These are phyloP conservation scores for Thelephora ganbajun DNA, from an alignment of 768 basidiomycete species.

Conservation along the genomic window DNA sequence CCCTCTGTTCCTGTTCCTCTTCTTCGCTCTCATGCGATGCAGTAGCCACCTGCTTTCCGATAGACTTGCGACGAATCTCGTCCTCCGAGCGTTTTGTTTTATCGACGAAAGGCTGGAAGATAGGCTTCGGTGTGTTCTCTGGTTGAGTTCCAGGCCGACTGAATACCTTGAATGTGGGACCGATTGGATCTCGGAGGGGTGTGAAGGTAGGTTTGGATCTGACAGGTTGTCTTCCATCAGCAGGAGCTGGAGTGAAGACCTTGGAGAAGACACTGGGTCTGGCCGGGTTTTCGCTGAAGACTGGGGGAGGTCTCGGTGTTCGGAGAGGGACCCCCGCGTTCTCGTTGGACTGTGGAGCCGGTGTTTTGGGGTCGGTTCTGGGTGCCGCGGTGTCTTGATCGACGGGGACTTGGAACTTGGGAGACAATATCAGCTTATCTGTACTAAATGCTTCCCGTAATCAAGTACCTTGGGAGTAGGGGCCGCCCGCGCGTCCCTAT, in stretches of 20 bases:
- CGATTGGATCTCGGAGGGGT: conserved; percentile 25
- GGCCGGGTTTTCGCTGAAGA: conserved; percentile 1
- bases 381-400: too few relatives aligned
- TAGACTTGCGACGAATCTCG: conserved; percentile 1
- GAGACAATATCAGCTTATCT: conserved; percentile 8
- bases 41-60: background rate
- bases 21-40: conserved; percentile 8
- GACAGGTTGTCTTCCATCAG: background rate
- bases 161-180: conserved; percentile 44
- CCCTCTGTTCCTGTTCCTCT: conserved; percentile 6
- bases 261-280: conserved; percentile 34
- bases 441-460: background rate
- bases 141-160: conserved; percentile 40
- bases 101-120: conserved; percentile 1
- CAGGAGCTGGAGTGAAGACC: conserved; percentile 41
- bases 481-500: conserved; percentile 28
- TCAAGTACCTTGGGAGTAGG: background rate
- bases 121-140: conserved; percentile 18
- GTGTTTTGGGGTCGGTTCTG: conserved; percentile 10
- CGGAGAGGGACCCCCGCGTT: conserved; percentile 9
- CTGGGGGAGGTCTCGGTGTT: conserved; percentile 3
- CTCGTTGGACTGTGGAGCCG: conserved; percentile 10
- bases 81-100: conserved; percentile 27
- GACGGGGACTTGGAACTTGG: too few relatives aligned
- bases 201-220: conserved; percentile 14